Evolutionary conservation across 129 eudicot genomes (phyloP).

Genomic region (Heracleum sosnowskyi): DNA sequence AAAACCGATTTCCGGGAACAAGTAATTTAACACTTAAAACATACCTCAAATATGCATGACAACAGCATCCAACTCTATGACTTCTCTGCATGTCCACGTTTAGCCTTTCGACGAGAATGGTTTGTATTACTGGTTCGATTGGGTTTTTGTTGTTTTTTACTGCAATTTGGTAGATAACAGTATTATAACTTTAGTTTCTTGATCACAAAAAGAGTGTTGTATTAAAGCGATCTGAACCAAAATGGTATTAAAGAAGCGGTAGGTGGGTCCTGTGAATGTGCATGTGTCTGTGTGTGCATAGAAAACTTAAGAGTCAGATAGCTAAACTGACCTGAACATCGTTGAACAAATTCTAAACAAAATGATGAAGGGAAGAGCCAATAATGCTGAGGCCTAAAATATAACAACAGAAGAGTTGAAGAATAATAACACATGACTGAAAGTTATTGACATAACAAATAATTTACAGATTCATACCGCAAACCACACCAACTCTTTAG

Average conservation of each 20-base stretch:
- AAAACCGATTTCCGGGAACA: background rate
- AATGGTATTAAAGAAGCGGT: background rate
- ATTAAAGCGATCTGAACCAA: background rate
- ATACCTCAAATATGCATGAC: slow-evolving; percentile 29
- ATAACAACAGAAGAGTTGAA: background rate
- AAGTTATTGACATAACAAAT: background rate
- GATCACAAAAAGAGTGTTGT: background rate
- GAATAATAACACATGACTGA: background rate
- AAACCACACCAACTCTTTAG: slow-evolving; percentile 81
- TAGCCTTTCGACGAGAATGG: slow-evolving; percentile 68
- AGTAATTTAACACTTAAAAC: background rate
- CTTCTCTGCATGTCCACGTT: slow-evolving; percentile 59
- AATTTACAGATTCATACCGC: slow-evolving; percentile 37
- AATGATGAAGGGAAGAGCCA: slow-evolving; percentile 69
- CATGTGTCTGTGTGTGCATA: background rate
- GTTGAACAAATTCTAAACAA: slow-evolving; percentile 42
- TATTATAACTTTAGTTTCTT: background rate
- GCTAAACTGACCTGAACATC: slow-evolving; percentile 53
- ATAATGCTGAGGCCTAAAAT: slow-evolving; percentile 68
- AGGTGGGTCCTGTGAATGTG: background rate
- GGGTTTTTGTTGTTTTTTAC: slow-evolving; percentile 45
- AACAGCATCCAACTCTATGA: slow-evolving; percentile 6
- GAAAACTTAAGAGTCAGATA: background rate
- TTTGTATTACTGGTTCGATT: slow-evolving; percentile 25
- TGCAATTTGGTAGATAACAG: slow-evolving; percentile 15